phyloP scores from a whole-genome alignment of 2,329 filamentous ascomycete species.

The Hymenotorrendiella dingleyae region DNA sequence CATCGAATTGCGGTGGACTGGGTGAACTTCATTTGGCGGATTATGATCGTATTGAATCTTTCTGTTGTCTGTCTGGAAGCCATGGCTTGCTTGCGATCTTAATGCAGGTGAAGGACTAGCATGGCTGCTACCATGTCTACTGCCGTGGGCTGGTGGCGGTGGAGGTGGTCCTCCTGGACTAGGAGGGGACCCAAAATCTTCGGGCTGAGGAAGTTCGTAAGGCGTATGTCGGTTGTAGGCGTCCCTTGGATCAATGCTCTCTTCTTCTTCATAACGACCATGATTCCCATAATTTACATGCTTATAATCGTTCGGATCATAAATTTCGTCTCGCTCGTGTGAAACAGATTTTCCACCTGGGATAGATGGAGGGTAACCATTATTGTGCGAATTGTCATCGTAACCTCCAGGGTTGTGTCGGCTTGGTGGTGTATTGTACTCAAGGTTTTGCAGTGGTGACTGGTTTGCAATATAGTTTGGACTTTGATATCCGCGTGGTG shows the following conservation, averaged over 20 bases:
- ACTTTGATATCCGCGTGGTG: conserved; percentile 42
- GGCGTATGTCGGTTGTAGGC: conserved; percentile 19
- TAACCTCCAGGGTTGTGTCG: conserved; percentile 20
- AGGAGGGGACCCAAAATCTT: conserved; percentile 26
- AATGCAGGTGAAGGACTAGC: conserved; percentile 19
- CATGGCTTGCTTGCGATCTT: conserved; percentile 20
- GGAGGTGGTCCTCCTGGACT: conserved; percentile 31
- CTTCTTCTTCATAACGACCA: conserved; percentile 17
- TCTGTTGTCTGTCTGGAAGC: too few species aligned
- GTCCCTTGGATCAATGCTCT: conserved; percentile 19
- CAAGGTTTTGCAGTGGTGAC: conserved; percentile 46
- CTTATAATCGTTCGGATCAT: conserved; percentile 23
- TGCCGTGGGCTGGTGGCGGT: conserved; percentile 29
- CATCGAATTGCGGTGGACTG: conserved; percentile 21
- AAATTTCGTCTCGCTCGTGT: conserved; percentile 24
- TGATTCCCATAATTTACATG: conserved; percentile 9
- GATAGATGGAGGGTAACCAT: conserved; percentile 16
- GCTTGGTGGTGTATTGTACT: conserved; percentile 31
- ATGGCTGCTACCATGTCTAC: conserved; percentile 19
- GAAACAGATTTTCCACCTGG: conserved; percentile 16
- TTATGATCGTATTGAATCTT: neutral
- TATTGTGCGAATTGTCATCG: conserved; percentile 15
- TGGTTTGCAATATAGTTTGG: conserved; percentile 42
- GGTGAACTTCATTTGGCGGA: conserved; percentile 11
- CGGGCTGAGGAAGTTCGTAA: conserved; percentile 25